Percentiles rank a stretch among this genome's conserved stretches.
phyloP scores from a whole-genome alignment of 495 filamentous ascomycete species.

The Usnea hakonensis region DNA sequence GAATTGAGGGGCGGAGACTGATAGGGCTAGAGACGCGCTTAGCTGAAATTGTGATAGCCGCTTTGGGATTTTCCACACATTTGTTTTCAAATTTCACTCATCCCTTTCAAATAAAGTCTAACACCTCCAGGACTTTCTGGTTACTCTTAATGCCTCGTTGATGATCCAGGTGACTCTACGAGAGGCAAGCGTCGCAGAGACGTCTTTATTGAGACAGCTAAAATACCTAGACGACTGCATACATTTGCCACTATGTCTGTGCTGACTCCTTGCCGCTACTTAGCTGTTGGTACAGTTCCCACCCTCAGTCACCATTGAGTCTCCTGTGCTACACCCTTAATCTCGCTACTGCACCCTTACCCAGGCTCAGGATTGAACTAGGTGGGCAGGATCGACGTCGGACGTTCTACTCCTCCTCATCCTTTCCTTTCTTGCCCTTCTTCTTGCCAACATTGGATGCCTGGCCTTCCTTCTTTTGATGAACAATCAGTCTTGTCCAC shows the following conservation, averaged over 20 bases:
- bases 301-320: background rate
- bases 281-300: conserved; percentile 2
- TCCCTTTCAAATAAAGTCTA: background rate
- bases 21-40: background rate
- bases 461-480: conserved; percentile 65
- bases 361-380: background rate
- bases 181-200: background rate
- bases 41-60: background rate
- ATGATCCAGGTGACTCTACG: background rate
- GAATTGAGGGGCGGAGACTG: background rate
- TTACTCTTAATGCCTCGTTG: background rate
- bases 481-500: conserved; percentile 67
- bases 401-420: conserved; percentile 9
- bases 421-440: conserved; percentile 33
- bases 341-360: too few relatives aligned
- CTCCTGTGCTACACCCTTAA: background rate
- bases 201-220: conserved; percentile 2
- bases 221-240: background rate
- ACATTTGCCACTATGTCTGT: conserved; percentile 5
- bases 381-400: background rate
- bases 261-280: background rate
- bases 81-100: background rate
- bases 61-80: background rate
- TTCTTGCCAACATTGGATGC: conserved; percentile 56
- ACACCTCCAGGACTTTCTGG: too few relatives aligned